Conservation (phyloP, 2,329 filamentous ascomycete species). For the Aschersonia sp. region DNA sequence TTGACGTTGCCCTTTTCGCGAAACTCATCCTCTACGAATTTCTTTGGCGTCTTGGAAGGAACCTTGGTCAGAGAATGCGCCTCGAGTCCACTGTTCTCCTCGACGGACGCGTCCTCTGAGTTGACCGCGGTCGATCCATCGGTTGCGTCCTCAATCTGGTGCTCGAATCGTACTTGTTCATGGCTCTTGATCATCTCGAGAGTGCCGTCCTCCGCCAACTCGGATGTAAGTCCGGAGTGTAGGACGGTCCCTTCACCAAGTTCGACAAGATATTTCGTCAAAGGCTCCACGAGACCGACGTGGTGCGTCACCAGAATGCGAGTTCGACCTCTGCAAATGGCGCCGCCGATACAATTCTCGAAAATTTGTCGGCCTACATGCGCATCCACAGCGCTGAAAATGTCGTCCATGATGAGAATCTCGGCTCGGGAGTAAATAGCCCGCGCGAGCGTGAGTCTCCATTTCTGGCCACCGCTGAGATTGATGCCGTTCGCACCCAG, state of each 20-base stretch:
- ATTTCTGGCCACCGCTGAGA: slow-evolving; percentile 70
- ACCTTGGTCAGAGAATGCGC: slow-evolving; percentile 30
- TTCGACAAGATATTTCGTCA: slow-evolving; percentile 60
- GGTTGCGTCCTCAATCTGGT: slow-evolving; percentile 31
- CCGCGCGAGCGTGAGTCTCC: slow-evolving; percentile 67
- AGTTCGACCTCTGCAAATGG: slow-evolving; percentile 55
- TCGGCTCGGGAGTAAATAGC: slow-evolving; percentile 69
- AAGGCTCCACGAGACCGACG: slow-evolving; percentile 54
- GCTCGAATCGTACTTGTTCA: slow-evolving; percentile 30
- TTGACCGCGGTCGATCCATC: slow-evolving; percentile 34
- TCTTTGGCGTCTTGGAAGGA: slow-evolving; percentile 40
- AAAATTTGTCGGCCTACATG: slow-evolving; percentile 71
- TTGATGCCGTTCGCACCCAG: slow-evolving; percentile 79
- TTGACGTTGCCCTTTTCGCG: slow-evolving; percentile 58
- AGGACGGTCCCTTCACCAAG: slow-evolving; percentile 54
- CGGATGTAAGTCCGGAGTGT: slow-evolving; percentile 48
- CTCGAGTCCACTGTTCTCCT: slow-evolving; percentile 21
- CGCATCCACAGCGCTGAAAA: slow-evolving; percentile 71
- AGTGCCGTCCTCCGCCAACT: slow-evolving; percentile 44
- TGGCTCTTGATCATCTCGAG: slow-evolving; percentile 43
- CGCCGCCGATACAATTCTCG: slow-evolving; percentile 59
- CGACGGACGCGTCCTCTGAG: slow-evolving; percentile 32
- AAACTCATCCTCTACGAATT: slow-evolving; percentile 66
- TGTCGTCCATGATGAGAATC: slow-evolving; percentile 67
- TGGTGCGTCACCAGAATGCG: slow-evolving; percentile 73